These are phyloP conservation scores for Talaromyces adpressus DNA, from an alignment of 495 filamentous ascomycete genomes.

Conservation along the genomic window DNA sequence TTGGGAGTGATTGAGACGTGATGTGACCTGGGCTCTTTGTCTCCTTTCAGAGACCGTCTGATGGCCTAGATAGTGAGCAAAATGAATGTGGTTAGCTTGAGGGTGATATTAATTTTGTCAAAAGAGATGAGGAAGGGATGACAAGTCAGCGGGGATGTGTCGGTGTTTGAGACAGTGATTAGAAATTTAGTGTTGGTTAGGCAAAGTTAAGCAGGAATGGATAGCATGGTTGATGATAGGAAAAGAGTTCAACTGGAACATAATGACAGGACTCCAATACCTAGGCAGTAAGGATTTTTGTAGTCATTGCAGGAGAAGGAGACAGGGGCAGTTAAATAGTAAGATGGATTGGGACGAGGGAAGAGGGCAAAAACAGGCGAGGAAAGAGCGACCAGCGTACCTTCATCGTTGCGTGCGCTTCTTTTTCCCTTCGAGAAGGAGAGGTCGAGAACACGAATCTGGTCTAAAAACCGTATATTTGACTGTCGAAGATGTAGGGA, in stretches of 20 bases:
- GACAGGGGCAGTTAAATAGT: slow-evolving; percentile 11
- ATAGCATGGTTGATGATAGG: background rate
- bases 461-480: background rate
- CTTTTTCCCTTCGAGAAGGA: background rate
- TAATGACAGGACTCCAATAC: background rate
- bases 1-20: slow-evolving; percentile 89
- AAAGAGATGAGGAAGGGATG: slow-evolving; percentile 1
- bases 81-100: background rate
- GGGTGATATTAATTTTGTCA: slow-evolving; percentile 9
- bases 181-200: background rate
- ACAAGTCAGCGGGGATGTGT: background rate
- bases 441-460: background rate
- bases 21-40: slow-evolving; percentile 66
- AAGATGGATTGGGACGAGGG: slow-evolving; percentile 28
- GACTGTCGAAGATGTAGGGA: background rate
- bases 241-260: background rate
- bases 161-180: background rate
- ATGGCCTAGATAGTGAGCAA: slow-evolving; percentile 49
- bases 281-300: background rate
- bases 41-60: slow-evolving; percentile 79
- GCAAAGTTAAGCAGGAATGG: background rate
- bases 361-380: slow-evolving; percentile 23
- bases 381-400: slow-evolving; percentile 8
- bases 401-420: slow-evolving; percentile 6
- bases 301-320: background rate